Evolutionary conservation across 805 yeast species (phyloP).

Genomic region (Kluyveromyces dobzhanskii): DNA sequence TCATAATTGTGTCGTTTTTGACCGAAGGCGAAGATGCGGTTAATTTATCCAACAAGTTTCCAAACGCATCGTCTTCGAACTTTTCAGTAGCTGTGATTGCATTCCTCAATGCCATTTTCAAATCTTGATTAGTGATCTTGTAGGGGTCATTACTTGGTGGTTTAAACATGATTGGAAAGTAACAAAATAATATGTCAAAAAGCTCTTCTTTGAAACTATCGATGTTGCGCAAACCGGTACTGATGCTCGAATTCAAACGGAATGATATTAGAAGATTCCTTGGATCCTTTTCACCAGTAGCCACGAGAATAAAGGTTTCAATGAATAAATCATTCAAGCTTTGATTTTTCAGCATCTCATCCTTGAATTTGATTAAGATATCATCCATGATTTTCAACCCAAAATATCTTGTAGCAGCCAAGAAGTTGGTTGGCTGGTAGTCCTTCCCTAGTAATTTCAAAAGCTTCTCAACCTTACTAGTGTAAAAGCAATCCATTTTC

Average conservation of each 20-base stretch:
- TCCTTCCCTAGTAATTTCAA: constrained; percentile 29
- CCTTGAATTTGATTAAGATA: constrained; percentile 27
- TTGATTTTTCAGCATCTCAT: constrained; percentile 12
- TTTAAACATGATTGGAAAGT: constrained; percentile 90
- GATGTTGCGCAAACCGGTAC: constrained; percentile 32
- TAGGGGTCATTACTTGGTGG: constrained; percentile 85
- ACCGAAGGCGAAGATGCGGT: constrained; percentile 67
- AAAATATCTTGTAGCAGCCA: constrained; percentile 54
- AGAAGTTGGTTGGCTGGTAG: constrained; percentile 48
- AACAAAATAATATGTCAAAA: constrained; percentile 86
- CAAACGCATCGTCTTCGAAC: constrained; percentile 67
- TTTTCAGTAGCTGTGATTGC: constrained; percentile 54
- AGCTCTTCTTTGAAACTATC: constrained; percentile 48
- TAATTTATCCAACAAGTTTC: constrained; percentile 71
- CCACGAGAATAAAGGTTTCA: constrained; percentile 53
- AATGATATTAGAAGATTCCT: constrained; percentile 71
- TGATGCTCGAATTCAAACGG: constrained; percentile 40
- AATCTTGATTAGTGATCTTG: constrained; percentile 63
- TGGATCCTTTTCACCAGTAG: constrained; percentile 92
- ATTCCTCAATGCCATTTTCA: constrained; percentile 52
- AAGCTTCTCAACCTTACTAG: constrained; percentile 30
- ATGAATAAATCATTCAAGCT: constrained; percentile 37
- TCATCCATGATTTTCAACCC: constrained; percentile 44
- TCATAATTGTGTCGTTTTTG: constrained; percentile 62
- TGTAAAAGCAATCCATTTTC: constrained; percentile 41